Conservation (phyloP, 2,329 filamentous ascomycete species). For the Ceratocystis smalleyi region DNA sequence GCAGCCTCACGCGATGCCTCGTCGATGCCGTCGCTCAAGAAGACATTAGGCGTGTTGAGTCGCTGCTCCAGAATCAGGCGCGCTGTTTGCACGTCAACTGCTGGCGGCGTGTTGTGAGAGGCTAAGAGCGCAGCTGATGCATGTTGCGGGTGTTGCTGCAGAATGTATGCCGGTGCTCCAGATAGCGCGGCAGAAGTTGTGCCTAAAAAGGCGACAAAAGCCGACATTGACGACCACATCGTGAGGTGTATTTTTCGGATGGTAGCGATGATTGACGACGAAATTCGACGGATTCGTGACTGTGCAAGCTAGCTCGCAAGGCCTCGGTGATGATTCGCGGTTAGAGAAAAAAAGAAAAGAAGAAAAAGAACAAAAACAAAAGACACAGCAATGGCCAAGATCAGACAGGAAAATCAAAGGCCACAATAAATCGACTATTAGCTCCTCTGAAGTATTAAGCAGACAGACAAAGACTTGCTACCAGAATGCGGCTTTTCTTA, state of each 20-base stretch:
- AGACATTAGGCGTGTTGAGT: constrained; percentile 17
- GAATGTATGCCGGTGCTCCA: constrained; percentile 13
- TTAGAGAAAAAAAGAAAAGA: background rate
- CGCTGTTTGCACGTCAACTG: constrained; percentile 12
- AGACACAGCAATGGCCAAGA: background rate
- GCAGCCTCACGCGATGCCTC: constrained; percentile 12
- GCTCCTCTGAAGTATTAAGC: background rate
- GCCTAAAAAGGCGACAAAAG: constrained; percentile 13
- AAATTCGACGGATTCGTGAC: background rate
- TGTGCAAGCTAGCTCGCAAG: background rate
- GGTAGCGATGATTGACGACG: background rate
- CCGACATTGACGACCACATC: constrained; percentile 13
- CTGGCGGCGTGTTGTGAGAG: background rate
- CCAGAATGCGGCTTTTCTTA: constrained; percentile 10
- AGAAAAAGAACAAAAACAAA: background rate
- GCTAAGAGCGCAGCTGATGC: background rate
- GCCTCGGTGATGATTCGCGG: background rate
- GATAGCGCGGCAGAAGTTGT: constrained; percentile 10
- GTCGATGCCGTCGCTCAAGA: constrained; percentile 12
- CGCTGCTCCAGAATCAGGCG: constrained; percentile 16
- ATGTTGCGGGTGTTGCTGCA: constrained; percentile 4
- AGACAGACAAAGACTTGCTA: background rate
- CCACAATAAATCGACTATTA: background rate
- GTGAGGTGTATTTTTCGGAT: background rate
- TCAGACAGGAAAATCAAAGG: background rate